Conservation (phyloP, 257 asterid genomes). For the Penstemon eatonii region DNA sequence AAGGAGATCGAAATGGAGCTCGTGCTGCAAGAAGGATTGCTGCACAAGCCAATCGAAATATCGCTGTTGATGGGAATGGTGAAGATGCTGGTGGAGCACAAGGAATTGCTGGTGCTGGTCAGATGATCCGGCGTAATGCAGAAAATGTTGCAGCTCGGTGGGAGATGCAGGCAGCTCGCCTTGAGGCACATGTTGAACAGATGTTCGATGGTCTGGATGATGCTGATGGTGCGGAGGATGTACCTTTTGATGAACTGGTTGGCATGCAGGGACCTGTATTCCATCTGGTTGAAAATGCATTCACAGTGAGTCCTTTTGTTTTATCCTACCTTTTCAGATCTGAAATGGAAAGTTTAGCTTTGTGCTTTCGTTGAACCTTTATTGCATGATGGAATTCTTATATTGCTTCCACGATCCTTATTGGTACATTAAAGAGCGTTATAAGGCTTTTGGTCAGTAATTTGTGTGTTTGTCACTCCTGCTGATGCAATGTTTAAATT, state of each 20-base stretch:
- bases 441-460: neutral
- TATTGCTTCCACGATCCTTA: neutral
- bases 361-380: neutral
- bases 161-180: slow-evolving; percentile 99
- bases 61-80: slow-evolving; percentile 73
- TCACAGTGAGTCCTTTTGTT: slow-evolving; percentile 63
- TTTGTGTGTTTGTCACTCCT: neutral
- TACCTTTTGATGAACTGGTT: slow-evolving; percentile 96
- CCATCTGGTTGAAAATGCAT: slow-evolving; percentile 96
- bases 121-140: slow-evolving; percentile 83
- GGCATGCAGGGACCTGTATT: slow-evolving; percentile 99
- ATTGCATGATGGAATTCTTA: neutral
- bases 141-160: slow-evolving; percentile 93
- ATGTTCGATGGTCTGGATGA: slow-evolving; percentile 99
- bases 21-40: slow-evolving; percentile 85
- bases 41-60: slow-evolving; percentile 74
- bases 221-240: slow-evolving; percentile 99
- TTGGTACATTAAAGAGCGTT: no score
- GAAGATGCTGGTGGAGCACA: slow-evolving; percentile 87
- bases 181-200: slow-evolving; percentile 97
- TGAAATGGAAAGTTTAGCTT: neutral
- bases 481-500: slow-evolving; percentile 1
- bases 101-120: slow-evolving; percentile 93
- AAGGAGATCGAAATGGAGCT: slow-evolving; percentile 91
- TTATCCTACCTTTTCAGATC: neutral